phyloP scores from a whole-genome alignment of 2,329 filamentous ascomycete species.

The Escovopsis sp. region DNA sequence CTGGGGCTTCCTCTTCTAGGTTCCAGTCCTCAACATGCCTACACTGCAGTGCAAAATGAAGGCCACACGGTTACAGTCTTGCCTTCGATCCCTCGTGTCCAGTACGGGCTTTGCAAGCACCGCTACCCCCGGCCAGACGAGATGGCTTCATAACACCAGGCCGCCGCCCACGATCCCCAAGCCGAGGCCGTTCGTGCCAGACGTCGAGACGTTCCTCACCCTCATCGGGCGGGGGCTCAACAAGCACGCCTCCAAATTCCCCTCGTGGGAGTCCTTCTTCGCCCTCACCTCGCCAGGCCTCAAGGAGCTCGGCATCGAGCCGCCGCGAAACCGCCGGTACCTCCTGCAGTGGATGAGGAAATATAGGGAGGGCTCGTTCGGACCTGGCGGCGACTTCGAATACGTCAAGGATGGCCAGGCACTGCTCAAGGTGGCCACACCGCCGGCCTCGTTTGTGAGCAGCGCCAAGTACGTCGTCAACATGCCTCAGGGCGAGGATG shows the following conservation, averaged over 20 bases:
- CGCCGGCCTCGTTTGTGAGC: slow-evolving; percentile 20
- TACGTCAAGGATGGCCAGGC: slow-evolving; percentile 48
- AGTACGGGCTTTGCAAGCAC: slow-evolving; percentile 17
- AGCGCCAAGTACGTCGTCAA: slow-evolving; percentile 40
- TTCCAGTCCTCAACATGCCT: too few relatives aligned
- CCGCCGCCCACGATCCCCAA: slow-evolving; percentile 36
- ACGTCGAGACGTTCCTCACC: slow-evolving; percentile 72
- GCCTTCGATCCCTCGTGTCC: slow-evolving; percentile 17
- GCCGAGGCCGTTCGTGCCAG: slow-evolving; percentile 74
- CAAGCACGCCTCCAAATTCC: slow-evolving; percentile 73
- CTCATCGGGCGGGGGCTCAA: slow-evolving; percentile 80
- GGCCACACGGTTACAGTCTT: slow-evolving; percentile 17
- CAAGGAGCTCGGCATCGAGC: slow-evolving; percentile 73
- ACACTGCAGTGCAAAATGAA: slow-evolving; percentile 15
- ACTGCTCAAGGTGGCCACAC: slow-evolving; percentile 33
- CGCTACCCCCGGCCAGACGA: slow-evolving; percentile 17
- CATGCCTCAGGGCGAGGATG: slow-evolving; percentile 32
- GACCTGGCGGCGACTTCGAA: slow-evolving; percentile 68
- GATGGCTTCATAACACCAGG: slow-evolving; percentile 29
- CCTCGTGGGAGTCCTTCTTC: slow-evolving; percentile 84
- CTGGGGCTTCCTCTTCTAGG: too few relatives aligned
- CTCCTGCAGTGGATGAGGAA: slow-evolving; percentile 77
- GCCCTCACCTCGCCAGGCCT: slow-evolving; percentile 63
- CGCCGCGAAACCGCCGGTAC: slow-evolving; percentile 67
- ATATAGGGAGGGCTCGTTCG: slow-evolving; percentile 64